Base-by-base conservation (phyloP, 805 yeast species). In the Candida schatavii region DNA sequence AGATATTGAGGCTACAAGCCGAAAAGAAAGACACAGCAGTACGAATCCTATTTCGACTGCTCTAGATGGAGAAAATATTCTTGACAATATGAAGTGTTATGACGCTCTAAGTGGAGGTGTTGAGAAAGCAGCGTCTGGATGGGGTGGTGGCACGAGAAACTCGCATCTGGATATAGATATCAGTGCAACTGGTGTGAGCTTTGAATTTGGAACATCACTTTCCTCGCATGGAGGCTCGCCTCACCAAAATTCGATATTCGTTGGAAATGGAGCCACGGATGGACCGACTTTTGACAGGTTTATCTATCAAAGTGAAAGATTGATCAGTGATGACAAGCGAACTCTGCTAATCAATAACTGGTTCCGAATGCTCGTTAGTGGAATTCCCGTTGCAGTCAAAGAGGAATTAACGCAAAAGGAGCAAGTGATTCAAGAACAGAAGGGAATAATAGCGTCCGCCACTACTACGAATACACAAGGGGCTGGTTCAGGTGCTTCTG, bases 371-470 rank as follows among this genome's bases (percentile, higher is more conserved):
- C 41, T 67, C 34, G 27, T 26, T 14, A 57, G 59, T 20, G 52
- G 64, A 1, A 48, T 65, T 13, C 73, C 74, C 2, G 44, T 48
- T 2, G 54, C 49, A 20, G 54, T 49, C n/a, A 57, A 52, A 34
- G 40, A 41, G 11, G 59, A 55, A 22, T 43, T 67, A 19, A 59
- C 69, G 31, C 68, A 66, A 31, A 64, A 59, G 37, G 71, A 65
- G 39, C 70, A 64, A 43, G 55, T 65, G 14, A 51, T 52, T n/a
- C 54, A 58, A 3, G 65, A 62, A 40, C 68, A 64, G 40, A 48
- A 61, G 36, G 59, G 59, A 3, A 67, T 54, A 35, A 17, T 35
- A 11, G n/a, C 38, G n/a, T 17, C 31, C 27, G 6, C 40, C 18
- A 35, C 3, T 5, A 15, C 19, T 9, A 21, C 19, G 7, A 3